Percentiles rank a stretch among this genome's conserved stretches.
Conservation (phyloP, 345 rosid species). For the Toxicodendron radicans region DNA sequence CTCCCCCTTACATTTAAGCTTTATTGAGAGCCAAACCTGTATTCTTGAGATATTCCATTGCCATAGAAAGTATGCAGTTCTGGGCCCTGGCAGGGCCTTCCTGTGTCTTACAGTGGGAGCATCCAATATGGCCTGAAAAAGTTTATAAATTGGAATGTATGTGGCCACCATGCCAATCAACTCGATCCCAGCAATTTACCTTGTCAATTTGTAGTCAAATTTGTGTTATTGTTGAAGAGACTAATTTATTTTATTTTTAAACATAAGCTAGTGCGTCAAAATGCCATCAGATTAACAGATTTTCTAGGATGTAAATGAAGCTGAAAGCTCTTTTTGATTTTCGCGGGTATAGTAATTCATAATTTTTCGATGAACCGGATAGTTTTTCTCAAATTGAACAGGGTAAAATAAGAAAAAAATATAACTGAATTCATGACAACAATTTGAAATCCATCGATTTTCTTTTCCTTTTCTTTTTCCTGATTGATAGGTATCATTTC, state of each 20-base stretch:
- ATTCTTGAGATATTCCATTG: no score
- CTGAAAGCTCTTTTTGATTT: no score
- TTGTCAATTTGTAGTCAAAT: neutral
- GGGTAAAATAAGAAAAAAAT: neutral
- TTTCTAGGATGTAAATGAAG: neutral
- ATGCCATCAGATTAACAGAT: neutral
- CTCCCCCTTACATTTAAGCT: no score
- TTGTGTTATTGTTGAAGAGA: neutral
- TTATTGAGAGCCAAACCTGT: no score
- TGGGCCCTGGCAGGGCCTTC: no score
- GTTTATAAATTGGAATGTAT: neutral
- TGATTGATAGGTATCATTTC: constrained; percentile 2
- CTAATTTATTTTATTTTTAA: neutral
- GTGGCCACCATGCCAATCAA: neutral
- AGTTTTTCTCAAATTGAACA: no score
- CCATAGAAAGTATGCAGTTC: no score
- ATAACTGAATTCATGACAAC: neutral
- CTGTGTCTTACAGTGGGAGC: no score
- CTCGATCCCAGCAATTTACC: neutral
- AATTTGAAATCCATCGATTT: constrained; percentile 5
- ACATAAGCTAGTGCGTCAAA: neutral
- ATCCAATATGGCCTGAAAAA: no score
- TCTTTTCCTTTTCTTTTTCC: neutral
- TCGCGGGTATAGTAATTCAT: neutral
- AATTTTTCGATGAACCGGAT: no score